These are phyloP conservation scores for Pilatotrama ljubarskyi DNA, from an alignment of 768 basidiomycete species.

Conservation along the genomic window DNA sequence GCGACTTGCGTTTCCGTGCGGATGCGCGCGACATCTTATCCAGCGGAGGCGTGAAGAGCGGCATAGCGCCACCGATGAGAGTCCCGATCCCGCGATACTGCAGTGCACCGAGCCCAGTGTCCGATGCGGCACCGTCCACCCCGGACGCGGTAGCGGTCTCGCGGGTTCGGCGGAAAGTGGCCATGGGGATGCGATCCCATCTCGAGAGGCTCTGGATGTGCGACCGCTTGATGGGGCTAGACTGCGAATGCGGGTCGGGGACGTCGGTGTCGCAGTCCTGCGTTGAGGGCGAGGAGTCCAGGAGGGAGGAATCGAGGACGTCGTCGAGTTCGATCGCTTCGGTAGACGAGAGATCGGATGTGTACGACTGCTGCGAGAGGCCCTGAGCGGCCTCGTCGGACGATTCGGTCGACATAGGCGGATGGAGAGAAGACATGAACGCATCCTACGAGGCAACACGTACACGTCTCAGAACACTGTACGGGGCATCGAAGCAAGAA, in stretches of 20 bases:
- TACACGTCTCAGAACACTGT: not conserved
- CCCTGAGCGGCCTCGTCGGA: slow-evolving; percentile 36
- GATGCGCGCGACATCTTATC: slow-evolving; percentile 27
- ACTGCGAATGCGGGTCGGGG: slow-evolving; percentile 17
- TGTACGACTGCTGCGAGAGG: slow-evolving; percentile 30
- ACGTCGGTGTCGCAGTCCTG: slow-evolving; percentile 20
- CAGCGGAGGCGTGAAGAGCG: slow-evolving; percentile 20
- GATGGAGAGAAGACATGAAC: slow-evolving; percentile 10
- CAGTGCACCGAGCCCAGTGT: slow-evolving; percentile 34
- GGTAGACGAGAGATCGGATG: slow-evolving; percentile 41
- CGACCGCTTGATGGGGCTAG: slow-evolving; percentile 33
- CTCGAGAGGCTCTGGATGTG: slow-evolving; percentile 55
- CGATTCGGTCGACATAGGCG: slow-evolving; percentile 29
- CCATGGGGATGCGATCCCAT: slow-evolving; percentile 76
- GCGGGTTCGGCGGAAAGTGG: slow-evolving; percentile 68
- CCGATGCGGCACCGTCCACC: slow-evolving; percentile 37
- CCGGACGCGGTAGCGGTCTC: slow-evolving; percentile 31
- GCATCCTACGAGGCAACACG: not conserved
- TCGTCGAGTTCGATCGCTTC: slow-evolving; percentile 70
- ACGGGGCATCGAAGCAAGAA: not conserved
- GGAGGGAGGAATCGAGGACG: slow-evolving; percentile 72
- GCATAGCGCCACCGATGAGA: slow-evolving; percentile 20
- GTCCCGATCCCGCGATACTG: slow-evolving; percentile 24
- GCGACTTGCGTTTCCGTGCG: slow-evolving; percentile 28
- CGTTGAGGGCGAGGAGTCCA: slow-evolving; percentile 52